Conservation (phyloP, 192 early-diverging fungal genomes). For the Nowakowskiella sp. region DNA sequence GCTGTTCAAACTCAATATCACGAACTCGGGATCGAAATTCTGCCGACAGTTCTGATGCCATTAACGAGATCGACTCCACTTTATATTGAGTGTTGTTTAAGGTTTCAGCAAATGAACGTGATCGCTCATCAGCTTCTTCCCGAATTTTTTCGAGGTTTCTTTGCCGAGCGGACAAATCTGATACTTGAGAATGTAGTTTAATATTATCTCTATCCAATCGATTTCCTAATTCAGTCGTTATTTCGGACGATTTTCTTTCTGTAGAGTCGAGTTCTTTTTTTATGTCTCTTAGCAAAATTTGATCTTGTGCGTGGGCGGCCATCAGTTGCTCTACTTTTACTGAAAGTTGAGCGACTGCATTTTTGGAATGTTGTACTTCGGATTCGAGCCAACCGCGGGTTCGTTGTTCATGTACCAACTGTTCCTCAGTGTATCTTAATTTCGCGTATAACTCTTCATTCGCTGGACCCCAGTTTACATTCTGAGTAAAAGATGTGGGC, state of each 20-base stretch:
- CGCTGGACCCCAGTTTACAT: too few relatives aligned
- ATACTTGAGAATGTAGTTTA: conserved; percentile 16
- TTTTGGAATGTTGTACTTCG: conserved; percentile 28
- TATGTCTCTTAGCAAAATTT: conserved; percentile 5
- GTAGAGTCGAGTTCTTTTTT: conserved; percentile 7
- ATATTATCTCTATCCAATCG: conserved; percentile 8
- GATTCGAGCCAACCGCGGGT: conserved; percentile 24
- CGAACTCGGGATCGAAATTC: conserved; percentile 15
- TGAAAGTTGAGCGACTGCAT: conserved; percentile 18
- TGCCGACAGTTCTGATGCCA: conserved; percentile 17
- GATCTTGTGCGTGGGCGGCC: conserved; percentile 1
- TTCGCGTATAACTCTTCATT: conserved; percentile 11
- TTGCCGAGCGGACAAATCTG: conserved; percentile 22
- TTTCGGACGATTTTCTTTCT: conserved; percentile 13
- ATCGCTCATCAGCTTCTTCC: conserved; percentile 14
- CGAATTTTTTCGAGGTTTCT: conserved; percentile 8
- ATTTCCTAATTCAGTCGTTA: conserved; percentile 10
- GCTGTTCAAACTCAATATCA: conserved; percentile 24
- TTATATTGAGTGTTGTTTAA: conserved; percentile 25
- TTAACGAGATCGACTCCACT: conserved; percentile 18
- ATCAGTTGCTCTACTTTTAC: conserved; percentile 27
- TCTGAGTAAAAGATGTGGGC: too few relatives aligned
- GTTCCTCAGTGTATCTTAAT: conserved; percentile 21
- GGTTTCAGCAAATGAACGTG: conserved; percentile 14
- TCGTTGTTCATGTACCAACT: conserved; percentile 26